Evolutionary conservation across 192 early-diverging fungal genomes (phyloP).

Genomic region (Piromyces sp.): DNA sequence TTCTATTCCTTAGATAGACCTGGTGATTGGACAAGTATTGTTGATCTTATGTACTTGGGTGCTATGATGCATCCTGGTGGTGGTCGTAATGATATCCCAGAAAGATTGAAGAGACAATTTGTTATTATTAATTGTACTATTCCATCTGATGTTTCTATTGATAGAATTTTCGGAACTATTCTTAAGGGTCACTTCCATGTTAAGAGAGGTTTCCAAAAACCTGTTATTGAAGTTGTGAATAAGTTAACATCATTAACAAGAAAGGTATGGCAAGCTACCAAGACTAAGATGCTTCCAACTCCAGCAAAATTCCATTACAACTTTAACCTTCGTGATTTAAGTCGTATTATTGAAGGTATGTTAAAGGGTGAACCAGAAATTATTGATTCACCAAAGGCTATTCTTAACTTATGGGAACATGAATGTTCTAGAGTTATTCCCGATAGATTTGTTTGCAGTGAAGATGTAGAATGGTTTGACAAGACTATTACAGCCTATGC

Average conservation of each 20-base stretch:
- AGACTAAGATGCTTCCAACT: constrained; percentile 47
- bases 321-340: constrained; percentile 44
- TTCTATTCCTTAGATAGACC: constrained; percentile 46
- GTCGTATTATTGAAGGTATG: constrained; percentile 43
- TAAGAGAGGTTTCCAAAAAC: constrained; percentile 26
- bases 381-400: constrained; percentile 20
- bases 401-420: constrained; percentile 41
- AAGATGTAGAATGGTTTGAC: constrained; percentile 44
- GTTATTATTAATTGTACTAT: constrained; percentile 43
- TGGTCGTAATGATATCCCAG: constrained; percentile 44
- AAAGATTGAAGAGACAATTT: constrained; percentile 36
- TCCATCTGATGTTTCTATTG: constrained; percentile 41
- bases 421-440: constrained; percentile 41
- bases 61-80: constrained; percentile 55
- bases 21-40: constrained; percentile 45
- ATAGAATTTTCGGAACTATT: constrained; percentile 47
- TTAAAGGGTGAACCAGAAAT: constrained; percentile 30
- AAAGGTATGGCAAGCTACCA: constrained; percentile 39
- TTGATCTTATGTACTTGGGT: constrained; percentile 35
- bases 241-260: constrained; percentile 28
- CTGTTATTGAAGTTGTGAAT: constrained; percentile 18
- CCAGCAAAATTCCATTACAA: constrained; percentile 53
- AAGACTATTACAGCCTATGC: constrained; percentile 22
- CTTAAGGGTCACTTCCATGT: constrained; percentile 44
- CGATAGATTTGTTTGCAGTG: constrained; percentile 34